Percentiles rank a stretch among this genome's conserved stretches.
These are phyloP conservation scores for Calycina herbarum DNA, from an alignment of 2,329 filamentous ascomycete genomes.

Conservation along the genomic window DNA sequence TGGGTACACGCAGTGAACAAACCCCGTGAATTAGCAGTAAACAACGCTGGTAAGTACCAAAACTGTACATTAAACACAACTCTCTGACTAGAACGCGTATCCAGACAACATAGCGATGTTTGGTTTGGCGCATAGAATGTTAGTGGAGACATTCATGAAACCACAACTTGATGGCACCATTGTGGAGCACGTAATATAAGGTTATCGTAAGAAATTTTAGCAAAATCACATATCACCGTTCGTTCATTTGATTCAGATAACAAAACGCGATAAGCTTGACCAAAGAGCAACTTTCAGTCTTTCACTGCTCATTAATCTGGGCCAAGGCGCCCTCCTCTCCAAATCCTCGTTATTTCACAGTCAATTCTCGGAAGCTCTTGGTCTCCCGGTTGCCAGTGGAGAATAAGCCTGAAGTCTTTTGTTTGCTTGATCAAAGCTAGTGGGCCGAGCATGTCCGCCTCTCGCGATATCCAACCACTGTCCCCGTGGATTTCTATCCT, in stretches of 20 bases:
- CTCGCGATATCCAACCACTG: not conserved
- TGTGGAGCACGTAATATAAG: not conserved
- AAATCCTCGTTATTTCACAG: not conserved
- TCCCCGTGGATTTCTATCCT: not conserved
- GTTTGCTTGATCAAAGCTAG: not conserved
- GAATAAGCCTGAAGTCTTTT: not conserved
- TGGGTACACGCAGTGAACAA: not conserved
- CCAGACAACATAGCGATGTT: not conserved
- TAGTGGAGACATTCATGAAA: not conserved
- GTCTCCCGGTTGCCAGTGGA: not conserved
- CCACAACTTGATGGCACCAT: not conserved
- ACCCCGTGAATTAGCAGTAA: not conserved
- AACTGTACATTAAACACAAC: too few relatives aligned
- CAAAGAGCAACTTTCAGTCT: too few relatives aligned
- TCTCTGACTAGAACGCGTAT: not conserved
- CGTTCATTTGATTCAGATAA: too few relatives aligned
- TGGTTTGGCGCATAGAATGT: not conserved
- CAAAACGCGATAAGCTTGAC: too few relatives aligned
- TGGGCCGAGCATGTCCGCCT: not conserved
- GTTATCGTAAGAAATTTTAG: too few relatives aligned
- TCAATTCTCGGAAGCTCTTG: not conserved
- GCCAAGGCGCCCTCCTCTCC: not conserved
- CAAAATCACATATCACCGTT: too few relatives aligned
- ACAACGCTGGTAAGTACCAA: not conserved
- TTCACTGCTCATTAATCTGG: too few relatives aligned